Evolutionary conservation across 1,139 yeast genomes (phyloP), one percentile per base, ranked within the genome.

Genomic region (Eremothecium cymbalariae): DNA sequence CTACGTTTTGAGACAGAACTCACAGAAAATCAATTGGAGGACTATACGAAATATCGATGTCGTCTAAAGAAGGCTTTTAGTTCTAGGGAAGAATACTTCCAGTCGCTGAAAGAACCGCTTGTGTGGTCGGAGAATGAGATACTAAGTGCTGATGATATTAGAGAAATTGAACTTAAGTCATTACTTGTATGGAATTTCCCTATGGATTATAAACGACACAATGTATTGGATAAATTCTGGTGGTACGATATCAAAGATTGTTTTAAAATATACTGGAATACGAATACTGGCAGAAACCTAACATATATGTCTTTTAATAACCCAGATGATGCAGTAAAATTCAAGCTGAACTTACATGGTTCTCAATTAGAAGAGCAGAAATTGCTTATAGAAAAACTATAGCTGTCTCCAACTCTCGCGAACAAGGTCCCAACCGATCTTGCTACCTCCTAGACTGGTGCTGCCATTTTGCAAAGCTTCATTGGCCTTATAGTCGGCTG

Each of bases 391-490:
- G 49, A 48, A 31, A 37, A 36, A 6, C 37, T 34, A 50, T 22
- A 50, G 34, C 29, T 51, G 47, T 48, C 85, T 71, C 95, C 95
- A 84, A 24, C 90, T 83, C 45, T 77, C 81, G 31, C 90, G 64
- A 2, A 76, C 67, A 16, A 84, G 55, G 45, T 75, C 82, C 74
- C 80, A 80, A 31, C 59, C 57, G 32, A 48, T 49, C 2, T 43
- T 36, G 13, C 44, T 44, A 18, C 33, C 36, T 5, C 41, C 35
- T 17, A 41, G 42, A 18, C 25, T 25, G 21, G 21, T 21, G 7
- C 14, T 11, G n/a, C 8, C 29, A 13, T 7, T 16, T 42, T 38
- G 44, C 40, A 42, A 32, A 11, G 48, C 44, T 31, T 47, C 50
- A 22, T 41, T 39, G 2, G 45, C 44, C 3, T 46, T 24, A 33